Evolutionary conservation across 129 eudicot genomes (phyloP).

Genomic region (Lactuca saligna): DNA sequence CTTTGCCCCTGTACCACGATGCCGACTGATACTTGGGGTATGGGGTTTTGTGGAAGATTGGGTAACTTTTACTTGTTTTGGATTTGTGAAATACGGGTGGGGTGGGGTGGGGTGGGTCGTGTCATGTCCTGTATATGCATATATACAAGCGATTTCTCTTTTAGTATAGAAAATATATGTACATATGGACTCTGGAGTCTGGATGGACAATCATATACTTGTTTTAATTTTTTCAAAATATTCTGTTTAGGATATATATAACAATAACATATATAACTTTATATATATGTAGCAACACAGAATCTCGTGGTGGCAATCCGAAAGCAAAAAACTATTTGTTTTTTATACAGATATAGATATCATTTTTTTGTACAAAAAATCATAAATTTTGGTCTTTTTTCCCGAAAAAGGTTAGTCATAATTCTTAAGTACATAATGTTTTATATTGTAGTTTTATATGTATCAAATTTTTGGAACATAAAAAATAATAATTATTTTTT

Average conservation of each 20-base stretch:
- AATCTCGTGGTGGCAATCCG: no score
- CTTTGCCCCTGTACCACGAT: conserved; percentile 20
- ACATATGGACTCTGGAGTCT: conserved; percentile 4
- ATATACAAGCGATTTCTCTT: conserved; percentile 13
- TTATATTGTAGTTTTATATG: no score
- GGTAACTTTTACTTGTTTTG: background rate
- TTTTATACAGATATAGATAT: no score
- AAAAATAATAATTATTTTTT: no score
- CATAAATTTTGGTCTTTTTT: no score
- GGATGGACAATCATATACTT: conserved; percentile 3
- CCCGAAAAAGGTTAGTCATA: no score
- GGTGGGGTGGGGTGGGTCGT: background rate
- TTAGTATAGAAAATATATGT: conserved; percentile 27
- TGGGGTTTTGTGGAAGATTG: conserved; percentile 15
- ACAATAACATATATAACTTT: no score
- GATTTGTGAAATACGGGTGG: conserved; percentile 10
- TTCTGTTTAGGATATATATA: background rate
- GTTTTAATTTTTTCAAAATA: conserved; percentile 6
- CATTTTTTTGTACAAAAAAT: no score
- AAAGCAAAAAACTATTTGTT: no score
- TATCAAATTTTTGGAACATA: no score
- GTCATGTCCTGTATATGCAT: conserved; percentile 21
- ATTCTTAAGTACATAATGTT: no score
- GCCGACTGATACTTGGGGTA: conserved; percentile 19
- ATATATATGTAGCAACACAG: no score